Evolutionary conservation across 2,329 filamentous ascomycete species (phyloP).

Genomic region (Apiospora pterosperma): DNA sequence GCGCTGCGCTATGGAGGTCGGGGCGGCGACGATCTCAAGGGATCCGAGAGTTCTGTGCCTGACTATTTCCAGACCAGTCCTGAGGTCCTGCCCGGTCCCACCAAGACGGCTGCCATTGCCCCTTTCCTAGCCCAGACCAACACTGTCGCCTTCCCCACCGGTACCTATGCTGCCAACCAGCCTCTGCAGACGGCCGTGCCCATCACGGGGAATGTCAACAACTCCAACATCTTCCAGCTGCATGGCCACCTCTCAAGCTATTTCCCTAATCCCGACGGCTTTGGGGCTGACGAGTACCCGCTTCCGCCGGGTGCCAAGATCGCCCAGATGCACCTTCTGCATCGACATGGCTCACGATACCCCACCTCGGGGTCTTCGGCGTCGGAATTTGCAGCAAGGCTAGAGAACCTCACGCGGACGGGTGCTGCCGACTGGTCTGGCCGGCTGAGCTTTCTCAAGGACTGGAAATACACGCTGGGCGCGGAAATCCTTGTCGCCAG

Average conservation of each 20-base stretch:
- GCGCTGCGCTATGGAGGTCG: neutral
- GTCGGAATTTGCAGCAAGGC: conserved; percentile 50
- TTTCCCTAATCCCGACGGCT: conserved; percentile 62
- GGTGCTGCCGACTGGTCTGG: conserved; percentile 52
- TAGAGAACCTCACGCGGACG: conserved; percentile 31
- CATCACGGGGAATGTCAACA: conserved; percentile 54
- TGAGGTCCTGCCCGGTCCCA: conserved; percentile 61
- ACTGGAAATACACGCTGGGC: conserved; percentile 68
- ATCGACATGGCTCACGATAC: conserved; percentile 71
- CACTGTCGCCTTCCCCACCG: conserved; percentile 57
- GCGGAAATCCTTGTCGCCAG: conserved; percentile 69
- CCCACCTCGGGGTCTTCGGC: conserved; percentile 61
- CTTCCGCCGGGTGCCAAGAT: conserved; percentile 65
- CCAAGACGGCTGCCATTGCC: conserved; percentile 64
- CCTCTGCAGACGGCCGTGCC: conserved; percentile 70
- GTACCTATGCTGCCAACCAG: conserved; percentile 62
- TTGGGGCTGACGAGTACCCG: conserved; percentile 70
- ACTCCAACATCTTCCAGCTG: conserved; percentile 66
- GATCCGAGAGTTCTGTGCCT: conserved; percentile 33
- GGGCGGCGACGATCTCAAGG: neutral
- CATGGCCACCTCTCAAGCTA: conserved; percentile 61
- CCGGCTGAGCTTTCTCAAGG: conserved; percentile 61
- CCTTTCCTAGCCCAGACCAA: conserved; percentile 68
- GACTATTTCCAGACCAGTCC: conserved; percentile 63
- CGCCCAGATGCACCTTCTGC: conserved; percentile 55